Evolutionary conservation across 257 asterid genomes (phyloP), one percentile per base, ranked within the genome.

Genomic region (Solanum neorickii): DNA sequence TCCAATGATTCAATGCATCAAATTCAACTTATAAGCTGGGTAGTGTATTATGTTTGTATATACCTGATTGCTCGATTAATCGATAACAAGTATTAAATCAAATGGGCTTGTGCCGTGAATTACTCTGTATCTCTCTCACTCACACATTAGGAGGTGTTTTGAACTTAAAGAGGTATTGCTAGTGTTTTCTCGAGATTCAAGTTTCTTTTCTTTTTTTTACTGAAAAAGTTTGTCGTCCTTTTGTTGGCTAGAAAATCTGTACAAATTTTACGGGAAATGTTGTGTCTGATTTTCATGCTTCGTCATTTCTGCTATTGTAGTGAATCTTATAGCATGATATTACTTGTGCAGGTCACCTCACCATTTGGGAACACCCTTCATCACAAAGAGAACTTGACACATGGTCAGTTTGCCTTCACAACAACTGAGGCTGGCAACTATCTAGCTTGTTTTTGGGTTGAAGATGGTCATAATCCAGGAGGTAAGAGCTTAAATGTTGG

Each of bases 391-490:
- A 96, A 95, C 88, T 92, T 88, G 65, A 93, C 98, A n/a, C 92
- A 92, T 35, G 99, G 98, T 46, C 98, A 96, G 90, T 93, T 96
- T 92, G 97, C 98, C 80, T 95, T 95, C 90, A 94, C 99, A 65
- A 92, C 98, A 42, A 90, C 92, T 1, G 98, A 95, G 87, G 92
- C 94, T 56, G 99, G 99, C 78, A 95, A 91, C 87, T 96, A 95
- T 86, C 85, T 95, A 83, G 99, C 99, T 16, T 96, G 99, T 88
- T 95, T 95, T 86, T 94, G 97, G 98, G 86, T 90, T 18, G 96
- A 74, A 23, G 31, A 91, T 47, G 89, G 92, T 83, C 92, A 90
- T 69, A 89, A 86, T 91, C 59, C 93, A 21, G 93, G 90, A 78
- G 86, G 83, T 77, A 96, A 94, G 86, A 94, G 91, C 83, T 87